A percentile compares a stretch with the other conserved stretches of the same genome.
Conservation (phyloP, 345 rosid genomes). For the Cardiospermum halicacabum region DNA sequence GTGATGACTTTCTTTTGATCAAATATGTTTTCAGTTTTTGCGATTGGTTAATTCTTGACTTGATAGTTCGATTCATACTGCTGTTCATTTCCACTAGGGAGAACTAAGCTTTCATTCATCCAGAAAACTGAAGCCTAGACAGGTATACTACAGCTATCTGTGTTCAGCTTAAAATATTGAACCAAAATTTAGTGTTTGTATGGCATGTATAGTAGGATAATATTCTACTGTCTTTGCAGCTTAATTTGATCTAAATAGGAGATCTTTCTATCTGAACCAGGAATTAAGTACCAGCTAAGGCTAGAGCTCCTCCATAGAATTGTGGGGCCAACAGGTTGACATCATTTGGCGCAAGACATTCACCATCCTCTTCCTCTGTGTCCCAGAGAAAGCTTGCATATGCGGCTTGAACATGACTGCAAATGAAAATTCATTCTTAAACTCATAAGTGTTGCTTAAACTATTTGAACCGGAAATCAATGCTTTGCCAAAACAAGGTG, state of each 20-base stretch:
- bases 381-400: conserved; percentile 67
- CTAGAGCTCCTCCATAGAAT: conserved; percentile 11
- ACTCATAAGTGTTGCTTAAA: background rate
- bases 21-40: background rate
- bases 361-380: conserved; percentile 33
- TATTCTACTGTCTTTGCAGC: background rate
- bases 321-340: background rate
- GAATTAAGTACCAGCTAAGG: conserved; percentile 14
- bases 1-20: background rate
- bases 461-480: background rate
- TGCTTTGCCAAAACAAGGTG: background rate
- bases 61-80: no score
- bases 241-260: background rate
- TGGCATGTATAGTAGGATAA: background rate
- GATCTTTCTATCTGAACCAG: background rate
- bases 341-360: conserved; percentile 10
- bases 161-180: background rate
- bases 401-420: conserved; percentile 63
- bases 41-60: no score
- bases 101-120: background rate
- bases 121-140: background rate
- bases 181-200: background rate
- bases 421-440: background rate
- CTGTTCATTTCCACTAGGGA: no score
- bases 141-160: background rate